Evolutionary conservation across 495 filamentous ascomycete species (phyloP), one percentile per base, ranked within the genome.

Genomic region (Penicillium crystallinum): DNA sequence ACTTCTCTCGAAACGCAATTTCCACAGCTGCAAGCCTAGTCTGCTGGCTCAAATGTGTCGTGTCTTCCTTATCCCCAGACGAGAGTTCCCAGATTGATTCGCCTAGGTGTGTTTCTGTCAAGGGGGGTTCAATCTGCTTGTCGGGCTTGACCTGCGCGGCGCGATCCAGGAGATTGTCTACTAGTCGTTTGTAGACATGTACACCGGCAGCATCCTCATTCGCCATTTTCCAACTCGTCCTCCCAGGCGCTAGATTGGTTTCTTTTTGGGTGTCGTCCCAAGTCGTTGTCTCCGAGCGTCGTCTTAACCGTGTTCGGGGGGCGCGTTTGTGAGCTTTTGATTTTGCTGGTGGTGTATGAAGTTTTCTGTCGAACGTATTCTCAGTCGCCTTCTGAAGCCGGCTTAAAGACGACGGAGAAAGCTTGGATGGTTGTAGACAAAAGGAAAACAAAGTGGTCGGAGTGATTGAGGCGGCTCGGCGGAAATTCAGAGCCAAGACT

Each of bases 1-100:
- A 93, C 49, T 82, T 82, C 57, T 85, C 80, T 51, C 88, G 80
- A 40, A 84, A 88, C 17, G 87, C 89, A 21, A 84, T 89, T 63
- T 95, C 90, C 33, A 91, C 79, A 12, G 84, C 77, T 40, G 86
- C 82, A 62, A 80, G 80, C 35, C 78, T 79, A 12, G 77, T 69
- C 54, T 79, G 76, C 21, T 62, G 67, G 18, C 54, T 66, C 27
- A 70, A 33, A 41, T 63, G 50, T 38, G 63, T 56, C 10, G 59
- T 63, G 8, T 52, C 36, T 5, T 54, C 45, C 11, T 66, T 48
- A 46, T 71, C 53, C 17, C 64, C 58, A 9, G 59, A 61, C 11
- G 66, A 49, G 11, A 75, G 40, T 27, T 69, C 55, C 69, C 69
- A 73, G 23, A 75, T 69, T 1, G 61, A 52, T 17, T 76, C 70